Base-by-base conservation (phyloP, 208 protist species). In the Perkinsela sp. region DNA sequence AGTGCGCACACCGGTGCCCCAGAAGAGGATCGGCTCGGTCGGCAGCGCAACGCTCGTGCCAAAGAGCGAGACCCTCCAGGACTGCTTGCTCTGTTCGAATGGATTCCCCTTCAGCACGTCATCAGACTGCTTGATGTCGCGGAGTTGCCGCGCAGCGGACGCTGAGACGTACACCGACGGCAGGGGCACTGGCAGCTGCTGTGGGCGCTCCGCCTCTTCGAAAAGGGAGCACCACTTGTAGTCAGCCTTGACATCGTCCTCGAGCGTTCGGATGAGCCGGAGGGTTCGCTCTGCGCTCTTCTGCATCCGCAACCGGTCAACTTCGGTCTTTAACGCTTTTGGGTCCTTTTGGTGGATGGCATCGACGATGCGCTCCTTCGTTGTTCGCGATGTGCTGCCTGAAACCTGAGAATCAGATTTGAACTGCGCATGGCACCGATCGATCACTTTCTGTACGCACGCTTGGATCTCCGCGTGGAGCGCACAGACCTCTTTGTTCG, bases 81-180 rank as follows among this genome's bases (percentile, higher is more conserved):
- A 1, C 6, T 31, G n/a, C 2, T 76, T 76, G 30, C 69, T 68
- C 68, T 77, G 74, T 31, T 70, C 72, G 48, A 90, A 90, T 1
- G 85, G 85, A 69, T 85, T 80, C 0, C 69, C 76, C n/a, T 71
- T 68, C 30, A 81, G 69, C 30, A 70, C 68, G 30, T 75, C 74
- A 48, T 81, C 76, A 28, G 77, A 76, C 66, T 79, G 76, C 0
- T 82, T 76, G 30, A 83, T 30, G 1, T 85, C 78, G 66, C 70
- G 40, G 81, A 82, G 87, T 32, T 82, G 78, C 70, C 73, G 70
- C 71, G 85, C 81, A 29, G 86, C 82, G 1, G 79, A 80, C 1
- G 85, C 85, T 0, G 80, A 86, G 2, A 88, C 80, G 75, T 90
- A 90, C 1, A 82, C 86, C 82, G 87, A 88, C 29, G 75, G 76